phyloP scores from a whole-genome alignment of 768 basidiomycete species.

The Leccinum obscurum region DNA sequence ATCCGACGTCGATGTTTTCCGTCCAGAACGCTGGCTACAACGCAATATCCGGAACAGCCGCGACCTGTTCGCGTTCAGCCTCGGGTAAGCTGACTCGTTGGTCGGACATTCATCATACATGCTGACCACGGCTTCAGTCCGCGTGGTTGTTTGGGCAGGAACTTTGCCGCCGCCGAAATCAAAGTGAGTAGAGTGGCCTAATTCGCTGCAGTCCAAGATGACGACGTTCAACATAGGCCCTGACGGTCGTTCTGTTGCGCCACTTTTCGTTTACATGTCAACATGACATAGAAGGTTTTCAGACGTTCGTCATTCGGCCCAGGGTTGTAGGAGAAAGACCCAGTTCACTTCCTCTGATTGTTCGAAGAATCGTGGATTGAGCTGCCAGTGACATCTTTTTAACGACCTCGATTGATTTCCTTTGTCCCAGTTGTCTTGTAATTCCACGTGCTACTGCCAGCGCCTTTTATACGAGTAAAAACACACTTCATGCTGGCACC shows the following conservation, averaged over 20 bases:
- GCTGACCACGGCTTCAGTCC: constrained; percentile 41
- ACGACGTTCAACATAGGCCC: constrained; percentile 26
- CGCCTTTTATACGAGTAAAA: not conserved
- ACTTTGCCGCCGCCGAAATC: constrained; percentile 59
- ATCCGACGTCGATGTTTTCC: constrained; percentile 50
- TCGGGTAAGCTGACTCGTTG: constrained; percentile 43
- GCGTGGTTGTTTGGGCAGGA: constrained; percentile 58
- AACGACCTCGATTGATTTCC: not conserved
- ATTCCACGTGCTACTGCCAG: not conserved
- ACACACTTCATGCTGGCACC: not conserved
- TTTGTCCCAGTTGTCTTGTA: constrained; percentile 2
- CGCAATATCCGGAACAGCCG: constrained; percentile 37
- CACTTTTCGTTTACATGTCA: constrained; percentile 55
- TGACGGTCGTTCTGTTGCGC: constrained; percentile 50
- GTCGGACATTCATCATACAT: not conserved
- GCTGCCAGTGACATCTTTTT: not conserved
- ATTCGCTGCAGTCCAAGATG: constrained; percentile 22
- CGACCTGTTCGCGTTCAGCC: constrained; percentile 57
- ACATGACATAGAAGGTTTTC: constrained; percentile 58
- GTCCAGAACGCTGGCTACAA: constrained; percentile 64
- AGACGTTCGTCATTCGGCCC: constrained; percentile 65
- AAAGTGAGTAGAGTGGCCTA: constrained; percentile 40
- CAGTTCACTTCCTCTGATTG: constrained; percentile 57
- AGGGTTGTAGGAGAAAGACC: constrained; percentile 50
- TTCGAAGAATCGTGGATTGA: constrained; percentile 35